Percentiles rank a stretch among this genome's conserved stretches.
phyloP scores from a whole-genome alignment of 305 asterid species.

The Fraxinus baroniana region DNA sequence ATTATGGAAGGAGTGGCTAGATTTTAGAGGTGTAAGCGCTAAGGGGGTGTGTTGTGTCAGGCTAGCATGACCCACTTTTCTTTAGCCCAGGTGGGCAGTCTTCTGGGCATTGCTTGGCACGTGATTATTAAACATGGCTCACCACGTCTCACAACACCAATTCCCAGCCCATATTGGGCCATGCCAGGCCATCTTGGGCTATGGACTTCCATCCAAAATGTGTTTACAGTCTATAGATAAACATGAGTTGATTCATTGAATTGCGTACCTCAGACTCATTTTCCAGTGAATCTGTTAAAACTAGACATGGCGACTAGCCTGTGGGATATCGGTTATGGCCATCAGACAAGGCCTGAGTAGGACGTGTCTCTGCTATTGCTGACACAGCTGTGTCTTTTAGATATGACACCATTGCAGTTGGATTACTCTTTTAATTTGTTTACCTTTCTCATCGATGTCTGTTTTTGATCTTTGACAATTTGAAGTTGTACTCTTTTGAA shows the following conservation, averaged over 20 bases:
- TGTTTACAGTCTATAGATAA: background rate
- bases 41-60: background rate
- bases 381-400: background rate
- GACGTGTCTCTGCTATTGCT: background rate
- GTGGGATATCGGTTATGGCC: background rate
- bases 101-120: background rate
- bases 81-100: background rate
- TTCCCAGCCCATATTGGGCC: background rate
- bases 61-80: background rate
- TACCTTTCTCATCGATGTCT: background rate
- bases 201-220: background rate
- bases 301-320: background rate
- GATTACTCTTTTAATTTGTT: background rate
- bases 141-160: background rate
- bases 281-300: background rate
- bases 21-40: background rate
- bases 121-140: background rate
- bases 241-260: background rate
- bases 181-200: background rate
- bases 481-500: background rate
- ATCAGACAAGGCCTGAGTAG: background rate
- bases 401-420: background rate
- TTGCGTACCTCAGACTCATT: background rate
- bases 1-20: background rate
- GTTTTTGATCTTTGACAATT: constrained; percentile 8